A percentile compares a stretch with the other conserved stretches of the same genome.
Conservation (phyloP, 441 rosid genomes). For the Populus hybrid region DNA sequence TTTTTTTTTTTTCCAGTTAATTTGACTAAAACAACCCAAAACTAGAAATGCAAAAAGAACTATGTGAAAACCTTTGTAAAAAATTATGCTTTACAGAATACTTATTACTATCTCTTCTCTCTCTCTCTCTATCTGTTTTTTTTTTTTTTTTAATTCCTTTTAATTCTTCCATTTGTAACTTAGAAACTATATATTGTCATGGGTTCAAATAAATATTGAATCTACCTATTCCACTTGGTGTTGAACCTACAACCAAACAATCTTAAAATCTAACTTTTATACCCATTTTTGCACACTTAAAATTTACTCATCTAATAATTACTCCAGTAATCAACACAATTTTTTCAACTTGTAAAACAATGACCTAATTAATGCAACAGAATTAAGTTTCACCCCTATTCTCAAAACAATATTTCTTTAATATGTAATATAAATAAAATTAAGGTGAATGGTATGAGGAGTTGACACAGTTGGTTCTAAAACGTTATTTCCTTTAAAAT, state of each 20-base stretch:
- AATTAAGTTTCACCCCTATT: not conserved
- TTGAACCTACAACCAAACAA: not conserved
- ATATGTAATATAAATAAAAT: constrained; percentile 4
- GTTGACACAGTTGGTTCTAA: not conserved
- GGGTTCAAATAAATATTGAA: not conserved
- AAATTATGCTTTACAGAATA: not conserved
- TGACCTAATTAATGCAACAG: not conserved
- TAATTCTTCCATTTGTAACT: not conserved
- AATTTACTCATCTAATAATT: not conserved
- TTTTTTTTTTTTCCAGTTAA: not conserved
- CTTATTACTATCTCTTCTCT: not conserved
- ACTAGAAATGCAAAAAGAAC: not conserved
- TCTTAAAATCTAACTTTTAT: not conserved
- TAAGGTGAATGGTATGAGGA: not conserved
- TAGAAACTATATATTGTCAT: not conserved
- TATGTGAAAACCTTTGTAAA: not conserved
- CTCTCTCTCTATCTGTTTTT: not conserved
- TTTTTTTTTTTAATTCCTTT: not conserved
- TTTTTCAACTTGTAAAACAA: no score
- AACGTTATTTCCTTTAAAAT: not conserved
- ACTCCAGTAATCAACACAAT: not conserved
- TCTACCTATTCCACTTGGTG: not conserved
- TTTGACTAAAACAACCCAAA: not conserved
- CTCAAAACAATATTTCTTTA: constrained; percentile 1
- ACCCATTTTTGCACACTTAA: not conserved